Evolutionary conservation across 192 early-diverging fungal genomes (phyloP), one percentile per base, ranked within the genome.

Genomic region (Coemansia erecta): DNA sequence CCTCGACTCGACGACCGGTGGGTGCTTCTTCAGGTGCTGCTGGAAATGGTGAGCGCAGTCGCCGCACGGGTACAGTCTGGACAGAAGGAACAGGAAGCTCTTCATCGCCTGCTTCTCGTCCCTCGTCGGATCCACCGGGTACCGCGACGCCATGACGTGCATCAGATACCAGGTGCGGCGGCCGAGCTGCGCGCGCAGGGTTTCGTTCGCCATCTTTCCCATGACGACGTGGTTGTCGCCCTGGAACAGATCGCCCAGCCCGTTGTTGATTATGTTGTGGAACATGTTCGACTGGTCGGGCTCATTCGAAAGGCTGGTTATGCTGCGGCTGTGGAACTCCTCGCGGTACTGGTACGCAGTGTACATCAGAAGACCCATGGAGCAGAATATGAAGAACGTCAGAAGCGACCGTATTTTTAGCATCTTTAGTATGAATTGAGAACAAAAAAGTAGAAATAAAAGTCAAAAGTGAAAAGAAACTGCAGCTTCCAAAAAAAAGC

Each of bases 1-100:
- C 24, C 93, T 77, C 3, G 85, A 85, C 11, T 84, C 80, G 4
- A 92, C 90, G 40, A 87, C 84, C 14, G 94, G 92, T 8, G 95
- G 95, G 64, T 92, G 77, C 56, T 84, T 77, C 28, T 85, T 77
- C 40, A 96, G 60, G 17, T 94, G 73, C 44, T 73, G 54, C 72
- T 92, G 87, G 63, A 98, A 96, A 59, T 98, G 94, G 9, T 81
- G 63, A 3, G 94, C 95, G 72, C 94, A 98, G 81, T 97, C 94
- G 45, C 96, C 96, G 64, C 96, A 98, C 13, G 96, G 96, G 71
- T 98, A 98, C 22, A 98, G 70, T 63, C 90, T 73, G 2, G 89
- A 90, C 48, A 97, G 84, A 26, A 94, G 66, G 56, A 83, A 86
- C 56, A 98, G 82, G 68, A 91, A 98, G 58, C 89, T 87, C 40